Percentiles rank a stretch among this genome's conserved stretches.
Evolutionary conservation across 2,329 filamentous ascomycete genomes (phyloP).

Genomic region (Colletotrichum sp.): DNA sequence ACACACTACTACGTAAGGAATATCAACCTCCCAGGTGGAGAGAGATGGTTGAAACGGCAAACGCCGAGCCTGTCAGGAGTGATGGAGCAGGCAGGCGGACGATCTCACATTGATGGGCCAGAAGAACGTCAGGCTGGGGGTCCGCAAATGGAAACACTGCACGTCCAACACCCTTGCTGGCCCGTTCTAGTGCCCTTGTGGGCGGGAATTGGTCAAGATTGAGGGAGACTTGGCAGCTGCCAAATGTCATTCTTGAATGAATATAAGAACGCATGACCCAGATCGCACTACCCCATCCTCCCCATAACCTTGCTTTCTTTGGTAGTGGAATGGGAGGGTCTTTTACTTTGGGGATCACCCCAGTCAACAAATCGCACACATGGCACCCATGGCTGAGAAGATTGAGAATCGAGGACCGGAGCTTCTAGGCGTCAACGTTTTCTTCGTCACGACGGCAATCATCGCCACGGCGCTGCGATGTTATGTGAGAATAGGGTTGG

Average conservation of each 20-base stretch:
- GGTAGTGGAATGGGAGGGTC: slow-evolving; percentile 6
- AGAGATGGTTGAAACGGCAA: not conserved
- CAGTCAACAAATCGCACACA: not conserved
- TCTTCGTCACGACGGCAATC: slow-evolving; percentile 30
- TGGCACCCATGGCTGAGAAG: slow-evolving; percentile 25
- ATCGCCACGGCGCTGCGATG: slow-evolving; percentile 34
- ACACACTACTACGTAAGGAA: not conserved
- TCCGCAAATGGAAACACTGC: not conserved
- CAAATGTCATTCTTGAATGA: not conserved
- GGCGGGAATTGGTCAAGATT: not conserved
- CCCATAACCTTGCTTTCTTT: not conserved
- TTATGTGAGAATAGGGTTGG: slow-evolving; percentile 36
- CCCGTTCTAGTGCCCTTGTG: not conserved
- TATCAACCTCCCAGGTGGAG: not conserved
- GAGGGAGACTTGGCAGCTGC: not conserved
- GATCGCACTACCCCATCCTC: not conserved
- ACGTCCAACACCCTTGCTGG: not conserved
- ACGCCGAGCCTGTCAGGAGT: not conserved
- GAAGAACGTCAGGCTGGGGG: not conserved
- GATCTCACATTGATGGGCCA: not conserved
- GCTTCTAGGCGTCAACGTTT: slow-evolving; percentile 36
- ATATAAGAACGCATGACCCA: not conserved
- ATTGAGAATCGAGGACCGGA: slow-evolving; percentile 36
- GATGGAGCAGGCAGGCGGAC: not conserved
- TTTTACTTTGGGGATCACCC: not conserved